Evolutionary conservation across 2,329 filamentous ascomycete genomes (phyloP).

Genomic region (Colletotrichum sp.): DNA sequence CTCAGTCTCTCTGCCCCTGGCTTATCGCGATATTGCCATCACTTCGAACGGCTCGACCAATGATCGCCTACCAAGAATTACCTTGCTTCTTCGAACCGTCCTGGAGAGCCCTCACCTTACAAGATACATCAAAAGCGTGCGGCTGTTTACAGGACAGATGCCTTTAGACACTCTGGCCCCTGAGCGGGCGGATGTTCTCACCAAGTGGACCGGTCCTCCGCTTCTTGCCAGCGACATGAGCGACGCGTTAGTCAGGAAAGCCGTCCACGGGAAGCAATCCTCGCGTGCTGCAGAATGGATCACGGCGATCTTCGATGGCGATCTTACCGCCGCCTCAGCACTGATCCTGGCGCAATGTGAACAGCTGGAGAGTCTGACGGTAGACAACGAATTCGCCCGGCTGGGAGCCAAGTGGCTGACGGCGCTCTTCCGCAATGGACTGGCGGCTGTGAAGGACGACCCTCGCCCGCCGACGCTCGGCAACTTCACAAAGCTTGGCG

Average conservation of each 20-base stretch:
- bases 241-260: not conserved
- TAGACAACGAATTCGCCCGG: not conserved
- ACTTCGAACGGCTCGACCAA: not conserved
- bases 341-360: not conserved
- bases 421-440: not conserved
- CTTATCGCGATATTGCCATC: not conserved
- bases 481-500: not conserved
- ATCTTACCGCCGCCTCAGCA: not conserved
- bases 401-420: not conserved
- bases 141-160: not conserved
- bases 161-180: not conserved
- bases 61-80: not conserved
- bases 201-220: not conserved
- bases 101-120: not conserved
- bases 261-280: not conserved
- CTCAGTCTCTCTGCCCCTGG: not conserved
- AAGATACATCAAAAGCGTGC: not conserved
- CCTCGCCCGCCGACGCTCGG: not conserved
- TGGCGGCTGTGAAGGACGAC: not conserved
- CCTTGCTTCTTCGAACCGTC: not conserved
- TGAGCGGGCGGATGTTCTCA: not conserved
- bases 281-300: not conserved
- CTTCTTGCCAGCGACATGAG: not conserved
- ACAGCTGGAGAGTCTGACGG: not conserved
- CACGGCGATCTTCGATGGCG: not conserved